Evolutionary conservation across 2,329 filamentous ascomycete species (phyloP), one percentile per base, ranked within the genome.

Genomic region (Alternaria sp.): DNA sequence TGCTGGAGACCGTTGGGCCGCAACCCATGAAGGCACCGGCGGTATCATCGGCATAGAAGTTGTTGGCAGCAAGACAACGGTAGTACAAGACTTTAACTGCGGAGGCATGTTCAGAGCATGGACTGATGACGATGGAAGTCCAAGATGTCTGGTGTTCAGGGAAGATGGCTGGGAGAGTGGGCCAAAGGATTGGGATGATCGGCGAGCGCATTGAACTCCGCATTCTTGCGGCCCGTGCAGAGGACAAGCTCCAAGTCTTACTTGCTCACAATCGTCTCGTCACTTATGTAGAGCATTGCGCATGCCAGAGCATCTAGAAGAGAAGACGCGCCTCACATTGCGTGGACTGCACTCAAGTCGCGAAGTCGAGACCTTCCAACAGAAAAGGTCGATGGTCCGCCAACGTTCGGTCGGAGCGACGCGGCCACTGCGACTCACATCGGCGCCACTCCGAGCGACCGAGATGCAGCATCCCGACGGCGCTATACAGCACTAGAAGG

Each of bases 41-140:
- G 93, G 93, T 0, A 91, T 97, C 52, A 96, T 97, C 71, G 93
- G 92, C 0, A 91, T 94, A 49, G 91, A 93, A 73, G 78, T 87
- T 21, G 83, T 83, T 0, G 79, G 87, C 2, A 81, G 85, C 11
- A 71, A 81, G n/a, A 81, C 83, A 0, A 83, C 86, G 55, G 84
- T 96, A 6, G 81, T 94, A 15, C 91, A 89, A 77, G 91, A 94
- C 71, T 93, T 90, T 77, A 97, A 97, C 76, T 96, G 91, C 70
- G 91, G 90, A 5, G 93, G 93, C 0, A 94, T 97, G 91, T 96
- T 93, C 74, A 86, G 93, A 19, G 93, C 92, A 0, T 95, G 91
- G 86, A 82, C 91, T 19, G 87, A 92, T 66, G 85, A 89, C 5
- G 75, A 86, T 1, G 90, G 89, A 0, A 81, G 82, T 61, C 82